Evolutionary conservation across 495 filamentous ascomycete genomes (phyloP), one percentile per base, ranked within the genome.

Genomic region (Penicillium antarcticum): DNA sequence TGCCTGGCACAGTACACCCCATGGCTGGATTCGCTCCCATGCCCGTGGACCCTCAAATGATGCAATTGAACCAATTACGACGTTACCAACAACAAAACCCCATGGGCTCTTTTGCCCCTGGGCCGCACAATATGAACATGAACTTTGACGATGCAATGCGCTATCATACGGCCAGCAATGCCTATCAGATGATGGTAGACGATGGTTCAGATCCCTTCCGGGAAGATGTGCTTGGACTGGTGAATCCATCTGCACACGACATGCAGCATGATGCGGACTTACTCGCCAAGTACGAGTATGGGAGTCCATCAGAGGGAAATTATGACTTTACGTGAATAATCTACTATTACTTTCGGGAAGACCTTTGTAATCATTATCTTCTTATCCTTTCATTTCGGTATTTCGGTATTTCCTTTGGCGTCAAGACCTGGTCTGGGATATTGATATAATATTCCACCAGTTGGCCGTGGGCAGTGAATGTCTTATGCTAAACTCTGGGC

Each of bases 101-200:
- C 13, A 71, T 75, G 56, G 62, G 67, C 44, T 61, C 61, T 1
- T 77, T 71, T 52, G 53, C 58, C 7, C 72, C 67, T 8, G 61
- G 50, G 0, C 39, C 61, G 1, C 67, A 66, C 24, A 56, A 56
- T 31, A 52, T 77, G 26, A 59, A 57, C 24, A 53, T 61, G 39
- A 66, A 57, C 36, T 76, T 76, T 54, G 68, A 74, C 13, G 71
- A 73, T 40, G 64, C 69, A 18, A 66, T 75, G 51, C 70, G 71
- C 14, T 69, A 68, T 37, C 70, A 75, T 48, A 56, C 66, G 0
- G 62, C 66, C 10, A 66, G 44, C 39, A 65, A 68, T 45, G 72
- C 74, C 18, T 75, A 74, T 47, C 70, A 74, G 41, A 70, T 74
- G 63, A 72, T 77, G 71, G 69, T 77, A 16, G 68, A 72, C 21